Base-by-base conservation (phyloP, 2,329 filamentous ascomycete species). In the Cladosporium sphaerospermum region DNA sequence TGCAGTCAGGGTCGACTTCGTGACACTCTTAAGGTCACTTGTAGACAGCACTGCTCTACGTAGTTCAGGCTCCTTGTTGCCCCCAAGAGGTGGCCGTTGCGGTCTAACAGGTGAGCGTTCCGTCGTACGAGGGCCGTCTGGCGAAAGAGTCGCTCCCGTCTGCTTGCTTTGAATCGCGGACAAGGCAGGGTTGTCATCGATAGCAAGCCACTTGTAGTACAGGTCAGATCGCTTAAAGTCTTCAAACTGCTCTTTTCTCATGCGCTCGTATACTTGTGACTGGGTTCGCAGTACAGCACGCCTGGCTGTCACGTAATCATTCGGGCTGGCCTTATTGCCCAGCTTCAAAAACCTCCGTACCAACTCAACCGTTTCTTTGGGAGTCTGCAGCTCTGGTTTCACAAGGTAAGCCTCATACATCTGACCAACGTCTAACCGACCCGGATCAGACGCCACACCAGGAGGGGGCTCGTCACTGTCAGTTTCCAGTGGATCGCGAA, bases 121-220 rank as follows among this genome's bases (percentile, higher is more conserved):
- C n/a, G 50, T 51, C 11, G 34, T 55, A 4, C 34, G 34, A 18
- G 58, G 45, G 43, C 52, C 55, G 3, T 57, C 57, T 14, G 58
- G 56, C 13, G 58, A 60, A 8, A 61, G 46, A 3, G 32, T 48
- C 3, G 58, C 37, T 14, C 53, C 54, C 32, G 42, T 46, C 37
- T 58, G 54, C 48, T 48, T 51, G 16, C 51, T 53, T 40, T 56
- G 53, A 3, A 56, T 39, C 39, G 69, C 62, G 10, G 67, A 54
- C 54, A 68, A 64, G 5, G 72, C 69, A 4, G 62, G 59, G 43
- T 60, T 59, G 49, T 96, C 90, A 63, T 95, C 89, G 10, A 92
- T 88, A 7, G 92, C 89, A 1, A 99, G 77, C 67, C 91, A 96
- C 68, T 99, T 99, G 75, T 93, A 97, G 68, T 90, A 99, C 0